phyloP scores from a whole-genome alignment of 2,329 filamentous ascomycete genomes.

The Talaromyces rugulosus region DNA sequence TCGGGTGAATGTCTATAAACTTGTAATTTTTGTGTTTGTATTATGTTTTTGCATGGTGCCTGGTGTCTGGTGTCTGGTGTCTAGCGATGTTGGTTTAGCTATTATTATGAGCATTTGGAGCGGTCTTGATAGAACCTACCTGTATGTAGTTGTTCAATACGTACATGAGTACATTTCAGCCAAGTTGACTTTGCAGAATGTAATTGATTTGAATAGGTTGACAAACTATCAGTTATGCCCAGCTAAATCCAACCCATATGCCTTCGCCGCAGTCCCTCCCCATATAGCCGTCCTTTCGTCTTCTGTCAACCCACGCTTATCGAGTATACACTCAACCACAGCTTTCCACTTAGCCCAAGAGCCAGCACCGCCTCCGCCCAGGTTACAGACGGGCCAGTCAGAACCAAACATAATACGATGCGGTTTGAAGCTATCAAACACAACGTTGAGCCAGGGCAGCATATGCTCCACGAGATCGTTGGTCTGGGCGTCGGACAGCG shows the following conservation, averaged over 20 bases:
- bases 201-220: not conserved
- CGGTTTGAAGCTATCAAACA: constrained; percentile 69
- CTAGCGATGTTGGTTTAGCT: not conserved
- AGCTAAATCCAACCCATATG: constrained; percentile 49
- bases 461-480: constrained; percentile 52
- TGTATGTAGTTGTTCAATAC: not conserved
- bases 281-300: constrained; percentile 66
- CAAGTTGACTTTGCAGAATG: not conserved
- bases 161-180: not conserved
- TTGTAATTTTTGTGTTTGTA: constrained; percentile 1
- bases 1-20: constrained; percentile 30
- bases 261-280: constrained; percentile 66
- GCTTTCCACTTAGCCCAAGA: constrained; percentile 74
- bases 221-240: not conserved
- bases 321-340: constrained; percentile 64
- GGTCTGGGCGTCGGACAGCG: constrained; percentile 11
- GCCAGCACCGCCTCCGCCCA: constrained; percentile 51
- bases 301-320: constrained; percentile 47
- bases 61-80: not conserved
- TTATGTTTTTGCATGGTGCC: not conserved
- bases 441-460: constrained; percentile 66
- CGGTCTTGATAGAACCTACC: not conserved
- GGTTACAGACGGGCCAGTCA: constrained; percentile 89
- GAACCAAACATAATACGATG: constrained; percentile 80
- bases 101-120: constrained; percentile 7